A percentile compares a stretch with the other conserved stretches of the same genome.
These are phyloP conservation scores for Boletus eberwhitei DNA, from an alignment of 768 basidiomycete genomes.

Conservation along the genomic window DNA sequence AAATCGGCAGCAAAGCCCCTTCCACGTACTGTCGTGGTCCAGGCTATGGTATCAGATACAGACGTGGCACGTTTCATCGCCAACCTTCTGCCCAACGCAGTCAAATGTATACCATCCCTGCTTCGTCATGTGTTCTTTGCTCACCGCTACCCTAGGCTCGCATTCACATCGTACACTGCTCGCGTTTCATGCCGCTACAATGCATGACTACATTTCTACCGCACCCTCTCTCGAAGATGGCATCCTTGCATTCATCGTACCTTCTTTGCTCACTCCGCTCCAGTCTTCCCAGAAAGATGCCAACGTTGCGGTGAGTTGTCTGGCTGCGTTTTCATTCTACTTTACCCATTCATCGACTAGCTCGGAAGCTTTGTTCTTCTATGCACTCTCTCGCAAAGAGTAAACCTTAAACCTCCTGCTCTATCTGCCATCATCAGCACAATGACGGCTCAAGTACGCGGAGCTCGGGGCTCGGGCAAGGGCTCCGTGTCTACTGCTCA, in stretches of 20 bases:
- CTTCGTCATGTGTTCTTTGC: background rate
- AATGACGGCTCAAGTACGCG: conserved; percentile 49
- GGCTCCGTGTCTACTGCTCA: conserved; percentile 49
- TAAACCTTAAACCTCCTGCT: conserved; percentile 54
- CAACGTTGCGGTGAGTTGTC: conserved; percentile 45
- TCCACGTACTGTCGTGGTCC: conserved; percentile 69
- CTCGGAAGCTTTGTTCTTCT: conserved; percentile 74
- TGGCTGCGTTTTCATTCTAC: background rate
- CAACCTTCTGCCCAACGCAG: conserved; percentile 55
- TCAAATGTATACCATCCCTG: conserved; percentile 37
- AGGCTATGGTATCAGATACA: conserved; percentile 68
- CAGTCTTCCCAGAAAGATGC: conserved; percentile 45
- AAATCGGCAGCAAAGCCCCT: conserved; percentile 75
- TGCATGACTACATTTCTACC: conserved; percentile 75
- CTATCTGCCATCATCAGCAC: conserved; percentile 54
- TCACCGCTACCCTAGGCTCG: conserved; percentile 27
- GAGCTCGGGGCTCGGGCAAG: conserved; percentile 15
- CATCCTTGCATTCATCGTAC: conserved; percentile 59
- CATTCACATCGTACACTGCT: conserved; percentile 66
- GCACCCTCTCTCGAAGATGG: conserved; percentile 60
- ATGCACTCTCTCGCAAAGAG: conserved; percentile 65
- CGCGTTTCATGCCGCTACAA: conserved; percentile 75
- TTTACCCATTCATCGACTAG: conserved; percentile 32
- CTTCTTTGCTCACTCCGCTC: conserved; percentile 60
- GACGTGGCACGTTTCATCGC: conserved; percentile 73